Conservation (phyloP, 2,329 filamentous ascomycete genomes). For the Fusarium sp. region DNA sequence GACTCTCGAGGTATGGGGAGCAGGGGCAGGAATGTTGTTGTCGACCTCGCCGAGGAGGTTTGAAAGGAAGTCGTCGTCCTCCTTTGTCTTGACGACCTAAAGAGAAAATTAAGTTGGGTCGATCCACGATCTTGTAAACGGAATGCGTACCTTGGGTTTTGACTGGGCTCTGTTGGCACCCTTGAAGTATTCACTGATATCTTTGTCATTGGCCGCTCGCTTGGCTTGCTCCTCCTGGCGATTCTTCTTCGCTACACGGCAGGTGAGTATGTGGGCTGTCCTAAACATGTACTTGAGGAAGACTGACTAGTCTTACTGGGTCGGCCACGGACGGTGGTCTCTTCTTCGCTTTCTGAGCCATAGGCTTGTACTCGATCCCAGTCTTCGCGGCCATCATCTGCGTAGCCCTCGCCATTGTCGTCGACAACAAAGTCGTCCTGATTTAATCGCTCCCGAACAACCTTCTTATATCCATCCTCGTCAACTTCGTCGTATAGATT, state of each 20-base stretch:
- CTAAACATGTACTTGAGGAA: neutral
- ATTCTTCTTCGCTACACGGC: conserved; percentile 77
- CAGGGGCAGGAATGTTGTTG: conserved; percentile 69
- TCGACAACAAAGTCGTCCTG: conserved; percentile 98
- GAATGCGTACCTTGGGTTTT: conserved; percentile 78
- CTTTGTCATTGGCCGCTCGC: conserved; percentile 86
- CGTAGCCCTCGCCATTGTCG: conserved; percentile 97
- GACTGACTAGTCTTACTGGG: conserved; percentile 62
- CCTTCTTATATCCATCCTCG: conserved; percentile 96
- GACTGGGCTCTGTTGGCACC: conserved; percentile 72
- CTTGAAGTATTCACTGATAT: conserved; percentile 95
- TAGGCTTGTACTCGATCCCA: conserved; percentile 80
- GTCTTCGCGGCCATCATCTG: conserved; percentile 94
- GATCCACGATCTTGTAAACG: neutral
- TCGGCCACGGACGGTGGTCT: conserved; percentile 55
- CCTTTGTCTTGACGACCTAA: conserved; percentile 81
- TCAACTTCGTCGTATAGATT: conserved; percentile 96
- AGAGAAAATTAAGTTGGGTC: conserved; percentile 28
- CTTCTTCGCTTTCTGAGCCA: conserved; percentile 77
- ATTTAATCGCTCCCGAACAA: conserved; percentile 88
- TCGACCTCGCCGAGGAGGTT: conserved; percentile 90
- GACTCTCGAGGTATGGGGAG: conserved; percentile 68
- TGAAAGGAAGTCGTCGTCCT: conserved; percentile 88
- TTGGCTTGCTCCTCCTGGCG: conserved; percentile 88
- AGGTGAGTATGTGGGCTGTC: neutral